A percentile compares a stretch with the other conserved stretches of the same genome.
Evolutionary conservation across 176 grass and related monocot species (phyloP).

Genomic region (Carex cristatella): DNA sequence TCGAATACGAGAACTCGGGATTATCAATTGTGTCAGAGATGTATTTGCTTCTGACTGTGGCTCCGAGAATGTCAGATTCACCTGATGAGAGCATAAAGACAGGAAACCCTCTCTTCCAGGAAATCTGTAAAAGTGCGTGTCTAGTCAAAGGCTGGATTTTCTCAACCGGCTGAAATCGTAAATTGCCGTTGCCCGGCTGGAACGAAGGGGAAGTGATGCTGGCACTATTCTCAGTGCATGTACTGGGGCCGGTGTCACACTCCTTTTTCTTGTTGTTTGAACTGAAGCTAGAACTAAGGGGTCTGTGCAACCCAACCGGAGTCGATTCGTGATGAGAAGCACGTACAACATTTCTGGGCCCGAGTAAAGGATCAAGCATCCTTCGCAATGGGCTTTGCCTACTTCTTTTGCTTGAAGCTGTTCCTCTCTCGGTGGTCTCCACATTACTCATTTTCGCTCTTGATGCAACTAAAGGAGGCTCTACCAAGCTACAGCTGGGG

Average conservation of each 20-base stretch:
- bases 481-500: conserved; percentile 61
- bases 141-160: conserved; percentile 38
- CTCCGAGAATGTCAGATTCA: conserved; percentile 73
- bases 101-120: conserved; percentile 78
- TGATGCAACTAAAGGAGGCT: conserved; percentile 21
- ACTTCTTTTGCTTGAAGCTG: conserved; percentile 45
- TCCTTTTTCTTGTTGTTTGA: conserved; percentile 27
- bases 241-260: conserved; percentile 13
- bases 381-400: conserved; percentile 85
- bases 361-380: conserved; percentile 86
- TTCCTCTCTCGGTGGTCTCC: conserved; percentile 28
- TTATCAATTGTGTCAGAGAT: conserved; percentile 20
- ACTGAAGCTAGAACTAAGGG: conserved; percentile 40
- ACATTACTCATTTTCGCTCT: conserved; percentile 34
- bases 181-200: neutral
- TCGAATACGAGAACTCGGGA: conserved; percentile 54
- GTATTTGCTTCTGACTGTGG: conserved; percentile 48
- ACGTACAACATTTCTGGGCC: conserved; percentile 37
- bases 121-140: conserved; percentile 76
- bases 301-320: conserved; percentile 36
- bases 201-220: conserved; percentile 3
- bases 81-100: conserved; percentile 85
- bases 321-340: conserved; percentile 31
- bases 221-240: conserved; percentile 10
- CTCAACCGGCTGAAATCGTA: conserved; percentile 35